Conservation (phyloP, 257 asterid genomes). For the Verbena officinalis region DNA sequence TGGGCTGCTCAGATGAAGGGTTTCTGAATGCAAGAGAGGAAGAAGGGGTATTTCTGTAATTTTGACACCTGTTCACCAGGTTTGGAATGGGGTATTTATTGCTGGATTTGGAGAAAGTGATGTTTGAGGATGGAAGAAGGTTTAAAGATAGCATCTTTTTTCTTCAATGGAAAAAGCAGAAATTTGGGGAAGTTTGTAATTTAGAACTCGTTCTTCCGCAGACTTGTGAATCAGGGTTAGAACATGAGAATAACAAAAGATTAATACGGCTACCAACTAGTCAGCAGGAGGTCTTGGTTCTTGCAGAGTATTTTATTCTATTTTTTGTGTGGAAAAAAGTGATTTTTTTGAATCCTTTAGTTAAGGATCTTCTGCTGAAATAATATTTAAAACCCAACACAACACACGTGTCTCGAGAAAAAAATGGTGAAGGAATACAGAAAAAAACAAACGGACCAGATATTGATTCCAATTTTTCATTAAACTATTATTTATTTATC, state of each 20-base stretch:
- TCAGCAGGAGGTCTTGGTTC: constrained; percentile 15
- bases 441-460: no score
- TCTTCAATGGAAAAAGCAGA: neutral
- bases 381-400: neutral
- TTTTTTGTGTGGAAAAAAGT: neutral
- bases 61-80: constrained; percentile 37
- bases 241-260: neutral
- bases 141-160: constrained; percentile 65
- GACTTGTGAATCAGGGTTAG: neutral
- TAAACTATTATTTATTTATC: no score
- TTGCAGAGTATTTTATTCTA: neutral
- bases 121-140: constrained; percentile 64
- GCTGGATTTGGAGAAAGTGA: constrained; percentile 54
- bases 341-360: neutral
- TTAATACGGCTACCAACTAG: constrained; percentile 22
- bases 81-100: constrained; percentile 42
- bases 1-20: constrained; percentile 21
- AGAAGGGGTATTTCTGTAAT: constrained; percentile 20
- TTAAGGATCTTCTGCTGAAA: constrained; percentile 7
- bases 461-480: no score
- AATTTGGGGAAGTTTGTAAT: neutral
- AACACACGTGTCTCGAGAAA: constrained; percentile 27
- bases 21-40: constrained; percentile 26
- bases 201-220: neutral
- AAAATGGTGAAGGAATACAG: neutral